Evolutionary conservation across 495 filamentous ascomycete genomes (phyloP).

Genomic region (Achaetomiella virescens): DNA sequence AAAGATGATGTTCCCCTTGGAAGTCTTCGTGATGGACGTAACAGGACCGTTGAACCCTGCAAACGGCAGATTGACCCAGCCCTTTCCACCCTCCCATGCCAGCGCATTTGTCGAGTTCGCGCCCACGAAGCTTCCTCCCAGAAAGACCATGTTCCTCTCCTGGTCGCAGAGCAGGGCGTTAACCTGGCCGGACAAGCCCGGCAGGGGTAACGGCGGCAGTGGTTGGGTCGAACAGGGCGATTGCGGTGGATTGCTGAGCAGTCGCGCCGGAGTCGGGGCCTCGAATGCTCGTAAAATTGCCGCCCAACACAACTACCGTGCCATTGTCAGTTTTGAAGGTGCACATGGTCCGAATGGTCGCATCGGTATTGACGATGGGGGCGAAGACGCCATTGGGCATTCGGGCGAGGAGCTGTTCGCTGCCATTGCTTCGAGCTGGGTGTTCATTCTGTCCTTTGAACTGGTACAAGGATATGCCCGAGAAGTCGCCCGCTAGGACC

Average conservation of each 20-base stretch:
- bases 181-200: slow-evolving; percentile 76
- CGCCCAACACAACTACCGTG: slow-evolving; percentile 70
- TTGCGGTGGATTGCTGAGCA: slow-evolving; percentile 60
- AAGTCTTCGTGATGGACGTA: slow-evolving; percentile 70
- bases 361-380: slow-evolving; percentile 67
- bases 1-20: slow-evolving; percentile 80
- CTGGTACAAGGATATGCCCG: slow-evolving; percentile 82
- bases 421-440: slow-evolving; percentile 62
- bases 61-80: slow-evolving; percentile 87
- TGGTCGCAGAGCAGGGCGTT: slow-evolving; percentile 76
- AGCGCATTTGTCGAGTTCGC: slow-evolving; percentile 82
- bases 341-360: slow-evolving; percentile 80
- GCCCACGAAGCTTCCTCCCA: slow-evolving; percentile 78
- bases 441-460: slow-evolving; percentile 73
- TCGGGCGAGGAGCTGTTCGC: slow-evolving; percentile 70
- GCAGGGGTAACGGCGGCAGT: slow-evolving; percentile 59
- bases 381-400: slow-evolving; percentile 83
- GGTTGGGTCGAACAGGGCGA: slow-evolving; percentile 72
- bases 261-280: slow-evolving; percentile 28
- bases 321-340: slow-evolving; percentile 64
- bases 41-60: slow-evolving; percentile 93
- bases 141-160: slow-evolving; percentile 76
- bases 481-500: slow-evolving; percentile 84
- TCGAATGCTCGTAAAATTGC: slow-evolving; percentile 93
- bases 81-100: slow-evolving; percentile 64